Evolutionary conservation across 163 green algal genomes (phyloP), one percentile per base, ranked within the genome.

Genomic region (Trebouxia gelatinosa): DNA sequence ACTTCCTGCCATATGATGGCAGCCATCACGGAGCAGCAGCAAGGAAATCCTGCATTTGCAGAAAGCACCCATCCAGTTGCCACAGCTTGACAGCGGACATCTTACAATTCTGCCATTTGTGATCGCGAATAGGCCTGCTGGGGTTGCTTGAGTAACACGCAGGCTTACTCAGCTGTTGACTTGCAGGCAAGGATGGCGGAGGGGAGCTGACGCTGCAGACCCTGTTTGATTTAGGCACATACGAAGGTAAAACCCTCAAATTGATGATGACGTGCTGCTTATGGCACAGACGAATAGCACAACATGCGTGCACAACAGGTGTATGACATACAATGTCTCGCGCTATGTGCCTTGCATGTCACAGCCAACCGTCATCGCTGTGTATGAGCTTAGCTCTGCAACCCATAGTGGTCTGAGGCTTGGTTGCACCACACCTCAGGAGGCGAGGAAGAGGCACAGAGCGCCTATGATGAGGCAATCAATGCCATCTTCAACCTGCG

Each of bases 401-500:
- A 54, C 13, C 43, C 13, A 13, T 23, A 23, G 43, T 9, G 2
- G 29, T 31, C 29, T 23, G 2, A 28, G 23, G 6, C 5, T 57
- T 32, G 19, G 64, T 34, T n/a, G 5, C 37, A 35, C 23, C 1
- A 57, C 21, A 13, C 65, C 19, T 34, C 65, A 74, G 65, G 65
- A 11, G 65, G 65, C 7, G 38, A 35, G 6, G 38, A 58, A 32
- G 65, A 74, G 65, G 65, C 26, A 32, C 65, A 74, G 65, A 32
- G 13, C 7, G 37, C 38, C 21, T 74, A 74, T 34, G 61, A 50
- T 39, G 46, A 70, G 32, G 71, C 71, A 35, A 67, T 68, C 31
- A 28, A 78, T 67, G 51, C 34, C 6, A 21, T 78, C 7, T 78
- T 67, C 51, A 28, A 9, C 3, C 32, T 68, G 71, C 50, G 68